Evolutionary conservation across 352 stramenopile genomes (phyloP), one percentile per base, ranked within the genome.

Genomic region (Globisporangium abappressorium): DNA sequence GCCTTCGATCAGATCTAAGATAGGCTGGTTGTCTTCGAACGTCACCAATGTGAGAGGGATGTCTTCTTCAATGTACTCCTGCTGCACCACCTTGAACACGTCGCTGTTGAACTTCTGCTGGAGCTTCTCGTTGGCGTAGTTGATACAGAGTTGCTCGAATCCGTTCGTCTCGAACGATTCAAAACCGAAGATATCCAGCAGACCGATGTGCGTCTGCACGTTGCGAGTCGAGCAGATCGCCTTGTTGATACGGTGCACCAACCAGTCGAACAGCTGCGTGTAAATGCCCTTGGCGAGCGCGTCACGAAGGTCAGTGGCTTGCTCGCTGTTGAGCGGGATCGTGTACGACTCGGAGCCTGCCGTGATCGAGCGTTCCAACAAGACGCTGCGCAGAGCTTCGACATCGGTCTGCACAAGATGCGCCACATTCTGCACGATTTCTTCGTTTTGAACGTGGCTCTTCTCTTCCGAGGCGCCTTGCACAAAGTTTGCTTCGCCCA

Each of bases 111-210:
- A 92, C 71, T 93, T 91, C 67, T 92, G 86, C 72, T 95, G 88
- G 41, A 94, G 81, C 70, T 94, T 94, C 65, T 94, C 85, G 76
- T 96, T 96, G 62, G 91, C 89, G 69, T 96, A 96, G 77, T 96
- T 96, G 72, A 96, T 96, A 60, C 90, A 93, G 30, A 97, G 78
- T 75, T 97, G 90, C 76, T 97, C 90, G 63, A 97, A 97, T 61
- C 73, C 87, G 68, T 94, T 93, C 49, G 77, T 80, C 43, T 96
- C 76, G 64, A 98, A 98, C 57, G 79, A 91, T 76, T 99, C 96
- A 69, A 99, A 99, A 14, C 96, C 95, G 73, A 98, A 98, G 68
- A 99, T 98, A 77, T 99, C 96, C 22, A 98, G 76, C 64, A 98
- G 74, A 65, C 92, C 90, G 71, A 98, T 98, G 75, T 92, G 83